Evolutionary conservation across 1,284 basidiomycete species (phyloP).

Genomic region (Neotropicomus parvogracilis): DNA sequence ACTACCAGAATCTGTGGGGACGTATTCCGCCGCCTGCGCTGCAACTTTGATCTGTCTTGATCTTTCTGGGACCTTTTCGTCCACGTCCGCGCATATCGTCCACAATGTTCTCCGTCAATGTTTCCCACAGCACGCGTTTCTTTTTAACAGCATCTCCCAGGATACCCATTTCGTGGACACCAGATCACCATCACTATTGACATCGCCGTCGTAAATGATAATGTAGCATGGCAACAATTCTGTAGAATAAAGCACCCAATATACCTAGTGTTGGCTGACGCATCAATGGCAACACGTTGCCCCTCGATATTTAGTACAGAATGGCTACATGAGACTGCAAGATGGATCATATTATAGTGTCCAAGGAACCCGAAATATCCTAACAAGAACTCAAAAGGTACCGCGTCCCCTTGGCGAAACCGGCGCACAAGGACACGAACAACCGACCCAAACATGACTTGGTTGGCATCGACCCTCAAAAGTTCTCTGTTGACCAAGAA

Average conservation of each 20-base stretch:
- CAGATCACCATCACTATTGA: not conserved
- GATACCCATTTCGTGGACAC: not conserved
- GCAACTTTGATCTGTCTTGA: not conserved
- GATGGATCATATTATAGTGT: too few species aligned
- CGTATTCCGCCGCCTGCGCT: conserved; percentile 13
- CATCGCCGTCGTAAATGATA: not conserved
- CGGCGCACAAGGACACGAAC: not conserved
- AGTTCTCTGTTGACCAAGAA: conserved; percentile 23
- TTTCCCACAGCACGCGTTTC: not conserved
- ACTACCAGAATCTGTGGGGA: conserved; percentile 29
- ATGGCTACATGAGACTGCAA: not conserved
- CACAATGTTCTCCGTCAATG: not conserved
- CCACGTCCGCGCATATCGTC: not conserved
- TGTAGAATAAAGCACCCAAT: conserved; percentile 1
- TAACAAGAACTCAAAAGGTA: not conserved
- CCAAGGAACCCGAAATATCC: not conserved
- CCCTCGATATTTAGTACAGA: too few species aligned
- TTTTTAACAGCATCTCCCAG: conserved; percentile 1
- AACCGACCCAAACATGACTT: too few species aligned
- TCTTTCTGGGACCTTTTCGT: not conserved
- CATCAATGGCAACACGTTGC: too few species aligned
- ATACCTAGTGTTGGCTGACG: not conserved
- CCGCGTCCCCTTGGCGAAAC: not conserved
- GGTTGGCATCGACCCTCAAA: conserved; percentile 9
- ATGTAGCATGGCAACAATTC: not conserved